Conservation (phyloP, 768 basidiomycete species). For the Xerocomellus chrysenteron region DNA sequence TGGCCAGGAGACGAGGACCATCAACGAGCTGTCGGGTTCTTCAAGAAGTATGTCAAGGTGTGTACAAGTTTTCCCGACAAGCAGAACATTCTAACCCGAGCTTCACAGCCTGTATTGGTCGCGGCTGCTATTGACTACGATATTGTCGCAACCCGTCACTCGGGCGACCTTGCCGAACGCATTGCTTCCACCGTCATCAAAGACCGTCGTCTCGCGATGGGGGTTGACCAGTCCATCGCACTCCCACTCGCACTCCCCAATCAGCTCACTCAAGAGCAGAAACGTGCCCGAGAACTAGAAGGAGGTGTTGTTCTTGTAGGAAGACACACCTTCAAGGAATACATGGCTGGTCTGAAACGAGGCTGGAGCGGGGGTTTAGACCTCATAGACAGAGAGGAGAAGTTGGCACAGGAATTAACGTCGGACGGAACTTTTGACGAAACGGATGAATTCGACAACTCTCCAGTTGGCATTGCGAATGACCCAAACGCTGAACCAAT, state of each 20-base stretch:
- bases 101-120: conserved; percentile 79
- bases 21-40: conserved; percentile 80
- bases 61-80: conserved; percentile 26
- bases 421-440: conserved; percentile 81
- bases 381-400: conserved; percentile 68
- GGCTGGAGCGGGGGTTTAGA: conserved; percentile 82
- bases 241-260: conserved; percentile 49
- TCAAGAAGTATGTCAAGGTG: conserved; percentile 98
- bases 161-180: conserved; percentile 81
- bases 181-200: conserved; percentile 71
- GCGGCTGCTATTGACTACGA: conserved; percentile 95
- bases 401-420: conserved; percentile 63
- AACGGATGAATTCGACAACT: conserved; percentile 36
- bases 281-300: conserved; percentile 59
- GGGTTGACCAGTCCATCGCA: conserved; percentile 54
- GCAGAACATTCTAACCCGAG: conserved; percentile 1
- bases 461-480: conserved; percentile 23
- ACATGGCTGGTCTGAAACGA: conserved; percentile 77
- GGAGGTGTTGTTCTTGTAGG: conserved; percentile 88
- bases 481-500: conserved; percentile 39
- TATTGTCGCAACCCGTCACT: conserved; percentile 73
- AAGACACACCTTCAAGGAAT: conserved; percentile 91
- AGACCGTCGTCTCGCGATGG: conserved; percentile 65
- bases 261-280: conserved; percentile 50
- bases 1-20: conserved; percentile 97